Evolutionary conservation across 371 early-diverging fungal species (phyloP).

Genomic region (Batrachochytrium dendrobatidis): DNA sequence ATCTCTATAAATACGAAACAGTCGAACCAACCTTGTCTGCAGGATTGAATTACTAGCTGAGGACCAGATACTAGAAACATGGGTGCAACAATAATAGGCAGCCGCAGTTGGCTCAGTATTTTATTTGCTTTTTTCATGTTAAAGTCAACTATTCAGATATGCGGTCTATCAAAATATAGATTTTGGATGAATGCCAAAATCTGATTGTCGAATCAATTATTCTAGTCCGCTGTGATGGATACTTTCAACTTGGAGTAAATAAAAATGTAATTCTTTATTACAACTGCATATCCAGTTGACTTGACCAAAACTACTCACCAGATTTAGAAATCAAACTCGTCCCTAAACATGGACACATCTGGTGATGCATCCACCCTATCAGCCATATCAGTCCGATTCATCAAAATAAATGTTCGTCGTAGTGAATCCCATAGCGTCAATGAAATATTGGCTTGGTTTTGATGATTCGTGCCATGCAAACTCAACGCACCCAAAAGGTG

Average conservation of each 20-base stretch:
- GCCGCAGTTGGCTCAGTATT: slow-evolving; percentile 1
- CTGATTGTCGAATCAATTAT: no score
- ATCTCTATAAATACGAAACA: not conserved
- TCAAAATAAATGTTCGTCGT: slow-evolving; percentile 10
- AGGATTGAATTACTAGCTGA: slow-evolving; percentile 10
- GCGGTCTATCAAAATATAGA: no score
- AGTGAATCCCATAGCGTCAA: not conserved
- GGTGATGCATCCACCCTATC: slow-evolving; percentile 51
- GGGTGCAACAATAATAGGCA: slow-evolving; percentile 22
- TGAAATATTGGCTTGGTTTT: slow-evolving; percentile 8
- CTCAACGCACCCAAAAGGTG: slow-evolving; percentile 80
- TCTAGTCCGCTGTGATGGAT: no score
- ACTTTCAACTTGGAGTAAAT: no score
- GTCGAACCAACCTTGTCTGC: slow-evolving; percentile 9
- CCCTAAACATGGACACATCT: slow-evolving; percentile 67
- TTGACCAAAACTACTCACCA: no score
- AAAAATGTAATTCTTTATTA: no score
- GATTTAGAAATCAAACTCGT: slow-evolving; percentile 71
- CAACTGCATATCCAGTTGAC: no score
- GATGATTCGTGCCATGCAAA: slow-evolving; percentile 55
- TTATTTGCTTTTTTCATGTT: not conserved
- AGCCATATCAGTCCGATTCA: slow-evolving; percentile 70
- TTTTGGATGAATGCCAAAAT: no score
- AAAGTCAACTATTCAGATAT: no score
- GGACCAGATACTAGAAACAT: slow-evolving; percentile 26